Conservation (phyloP, 2,329 filamentous ascomycete species). For the Cladorrhinum sp. region DNA sequence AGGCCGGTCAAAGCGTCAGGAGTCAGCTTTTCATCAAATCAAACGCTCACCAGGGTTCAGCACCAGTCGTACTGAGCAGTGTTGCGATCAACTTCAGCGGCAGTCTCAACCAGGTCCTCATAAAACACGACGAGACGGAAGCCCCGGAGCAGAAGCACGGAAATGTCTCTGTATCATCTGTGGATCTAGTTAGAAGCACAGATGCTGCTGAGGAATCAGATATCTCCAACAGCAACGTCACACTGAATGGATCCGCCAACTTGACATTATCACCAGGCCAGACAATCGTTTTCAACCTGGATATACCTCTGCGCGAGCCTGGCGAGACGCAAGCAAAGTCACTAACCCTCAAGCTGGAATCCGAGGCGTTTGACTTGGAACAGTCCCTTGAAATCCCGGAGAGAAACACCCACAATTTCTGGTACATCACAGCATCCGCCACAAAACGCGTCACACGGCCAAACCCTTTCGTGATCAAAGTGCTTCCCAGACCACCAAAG, state of each 20-base stretch:
- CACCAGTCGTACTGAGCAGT: conserved; percentile 49
- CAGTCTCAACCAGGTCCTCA: conserved; percentile 51
- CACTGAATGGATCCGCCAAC: conserved; percentile 50
- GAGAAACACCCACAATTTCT: conserved; percentile 42
- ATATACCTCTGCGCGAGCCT: conserved; percentile 73
- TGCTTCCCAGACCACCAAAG: conserved; percentile 88
- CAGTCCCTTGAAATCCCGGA: conserved; percentile 57
- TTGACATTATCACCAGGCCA: conserved; percentile 65
- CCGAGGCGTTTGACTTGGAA: conserved; percentile 63
- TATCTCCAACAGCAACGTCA: conserved; percentile 21
- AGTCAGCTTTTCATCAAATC: conserved; percentile 59
- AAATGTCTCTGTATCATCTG: conserved; percentile 26
- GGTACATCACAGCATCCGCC: conserved; percentile 46
- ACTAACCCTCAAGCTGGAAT: conserved; percentile 60
- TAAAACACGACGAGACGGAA: conserved; percentile 42
- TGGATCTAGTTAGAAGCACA: conserved; percentile 28
- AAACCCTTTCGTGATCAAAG: conserved; percentile 58
- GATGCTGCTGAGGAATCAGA: conserved; percentile 26
- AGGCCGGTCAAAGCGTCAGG: conserved; percentile 56
- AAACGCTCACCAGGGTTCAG: conserved; percentile 50
- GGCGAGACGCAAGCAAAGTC: conserved; percentile 69
- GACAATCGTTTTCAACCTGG: conserved; percentile 68
- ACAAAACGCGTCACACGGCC: conserved; percentile 47
- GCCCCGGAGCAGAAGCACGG: conserved; percentile 18
- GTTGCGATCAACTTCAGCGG: conserved; percentile 56